Evolutionary conservation across 2,329 filamentous ascomycete genomes (phyloP).

Genomic region (Niveomyces coronatus): DNA sequence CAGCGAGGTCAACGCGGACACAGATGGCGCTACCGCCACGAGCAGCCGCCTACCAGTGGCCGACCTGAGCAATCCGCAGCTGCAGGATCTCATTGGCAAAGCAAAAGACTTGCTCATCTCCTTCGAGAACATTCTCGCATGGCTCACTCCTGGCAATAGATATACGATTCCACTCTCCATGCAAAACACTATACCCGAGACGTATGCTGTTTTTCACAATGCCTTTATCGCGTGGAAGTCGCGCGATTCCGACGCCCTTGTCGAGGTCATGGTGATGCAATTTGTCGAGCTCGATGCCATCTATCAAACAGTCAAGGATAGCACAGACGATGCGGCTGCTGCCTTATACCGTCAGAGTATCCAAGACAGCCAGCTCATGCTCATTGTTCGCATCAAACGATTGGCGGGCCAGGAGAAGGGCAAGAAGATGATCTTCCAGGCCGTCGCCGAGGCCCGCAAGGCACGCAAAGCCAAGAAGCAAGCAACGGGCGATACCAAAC

Average conservation of each 20-base stretch:
- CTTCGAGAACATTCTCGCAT: slow-evolving; percentile 65
- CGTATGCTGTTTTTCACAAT: slow-evolving; percentile 64
- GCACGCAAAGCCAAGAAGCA: slow-evolving; percentile 54
- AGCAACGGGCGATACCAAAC: slow-evolving; percentile 56
- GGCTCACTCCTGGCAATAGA: slow-evolving; percentile 54
- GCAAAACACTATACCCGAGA: slow-evolving; percentile 52
- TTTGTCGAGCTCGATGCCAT: slow-evolving; percentile 79
- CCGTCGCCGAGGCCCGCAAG: slow-evolving; percentile 61
- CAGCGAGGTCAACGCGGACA: slow-evolving; percentile 34
- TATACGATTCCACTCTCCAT: slow-evolving; percentile 55
- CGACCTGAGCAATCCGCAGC: slow-evolving; percentile 49
- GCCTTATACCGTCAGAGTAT: slow-evolving; percentile 73
- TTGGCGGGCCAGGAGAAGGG: slow-evolving; percentile 62
- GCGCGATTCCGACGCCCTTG: slow-evolving; percentile 63
- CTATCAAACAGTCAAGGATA: slow-evolving; percentile 72
- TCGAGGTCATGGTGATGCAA: slow-evolving; percentile 78
- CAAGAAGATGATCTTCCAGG: slow-evolving; percentile 62
- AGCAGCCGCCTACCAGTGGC: slow-evolving; percentile 21
- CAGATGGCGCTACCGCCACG: slow-evolving; percentile 44
- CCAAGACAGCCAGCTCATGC: slow-evolving; percentile 67
- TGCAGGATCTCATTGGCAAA: slow-evolving; percentile 65
- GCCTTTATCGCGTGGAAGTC: slow-evolving; percentile 80
- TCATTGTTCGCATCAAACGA: slow-evolving; percentile 71
- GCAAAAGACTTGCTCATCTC: slow-evolving; percentile 65
- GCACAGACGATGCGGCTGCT: slow-evolving; percentile 61